These are phyloP conservation scores for Rugonectria rugulosa DNA, from an alignment of 2,329 filamentous ascomycete species.

Conservation along the genomic window DNA sequence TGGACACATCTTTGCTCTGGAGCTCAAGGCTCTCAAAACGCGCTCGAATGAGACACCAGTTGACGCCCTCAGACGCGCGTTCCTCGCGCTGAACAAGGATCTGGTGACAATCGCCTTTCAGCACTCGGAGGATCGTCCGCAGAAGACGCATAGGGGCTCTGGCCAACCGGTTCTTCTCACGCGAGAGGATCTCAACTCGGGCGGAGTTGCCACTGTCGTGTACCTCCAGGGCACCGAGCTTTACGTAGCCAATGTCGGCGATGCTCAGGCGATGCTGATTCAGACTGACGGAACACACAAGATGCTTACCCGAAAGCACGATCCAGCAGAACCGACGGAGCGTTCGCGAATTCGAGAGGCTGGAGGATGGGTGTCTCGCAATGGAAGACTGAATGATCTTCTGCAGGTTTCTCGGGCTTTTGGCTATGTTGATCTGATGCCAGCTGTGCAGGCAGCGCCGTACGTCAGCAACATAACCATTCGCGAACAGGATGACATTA, in stretches of 20 bases:
- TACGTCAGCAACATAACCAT: slow-evolving; percentile 81
- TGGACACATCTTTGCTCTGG: slow-evolving; percentile 80
- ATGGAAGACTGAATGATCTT: slow-evolving; percentile 90
- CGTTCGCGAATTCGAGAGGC: slow-evolving; percentile 90
- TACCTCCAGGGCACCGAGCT: slow-evolving; percentile 91
- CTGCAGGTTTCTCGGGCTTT: slow-evolving; percentile 94
- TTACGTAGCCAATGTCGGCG: slow-evolving; percentile 93
- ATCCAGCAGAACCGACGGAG: slow-evolving; percentile 86
- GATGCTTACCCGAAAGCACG: slow-evolving; percentile 89
- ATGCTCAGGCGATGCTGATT: slow-evolving; percentile 94
- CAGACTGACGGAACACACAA: slow-evolving; percentile 85
- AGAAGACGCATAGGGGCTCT: slow-evolving; percentile 74
- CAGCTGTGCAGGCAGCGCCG: slow-evolving; percentile 90
- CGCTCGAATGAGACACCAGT: slow-evolving; percentile 75
- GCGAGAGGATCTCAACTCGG: slow-evolving; percentile 88
- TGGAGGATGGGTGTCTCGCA: slow-evolving; percentile 93
- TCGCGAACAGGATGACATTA: slow-evolving; percentile 90
- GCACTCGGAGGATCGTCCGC: slow-evolving; percentile 76
- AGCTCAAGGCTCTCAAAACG: slow-evolving; percentile 76
- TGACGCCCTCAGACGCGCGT: slow-evolving; percentile 86
- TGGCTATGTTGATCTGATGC: slow-evolving; percentile 92
- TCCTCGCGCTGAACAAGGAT: slow-evolving; percentile 92
- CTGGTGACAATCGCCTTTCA: slow-evolving; percentile 85
- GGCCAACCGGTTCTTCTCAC: slow-evolving; percentile 78
- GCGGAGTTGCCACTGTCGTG: slow-evolving; percentile 89